Evolutionary conservation across 441 rosid species (phyloP), one percentile per base, ranked within the genome.

Genomic region (Arabidopsis lyrata): DNA sequence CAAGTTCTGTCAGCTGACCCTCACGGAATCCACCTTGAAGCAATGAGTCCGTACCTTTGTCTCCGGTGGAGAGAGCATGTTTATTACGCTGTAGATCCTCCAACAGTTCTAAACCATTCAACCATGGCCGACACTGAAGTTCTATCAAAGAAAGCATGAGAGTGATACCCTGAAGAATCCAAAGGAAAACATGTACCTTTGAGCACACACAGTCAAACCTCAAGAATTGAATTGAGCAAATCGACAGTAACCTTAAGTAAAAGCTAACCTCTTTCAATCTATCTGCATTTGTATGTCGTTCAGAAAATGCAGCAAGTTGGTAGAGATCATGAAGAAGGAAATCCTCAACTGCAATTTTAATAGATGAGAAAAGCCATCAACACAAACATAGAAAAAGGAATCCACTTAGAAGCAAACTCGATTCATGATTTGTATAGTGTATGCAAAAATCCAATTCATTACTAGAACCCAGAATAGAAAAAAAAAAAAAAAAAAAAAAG

Each of bases 1-100:
- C 94, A 65, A 93, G 70, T 83, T 93, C 97, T 15, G 90, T 90
- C 49, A 90, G 70, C 63, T 85, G 93, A 59, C 97, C 98, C 62
- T 71, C 80, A 39, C 84, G 67, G 39, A 93, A 48, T 57, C 97
- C 98, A 63, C 93, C 97, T 57, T 74, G 81, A 72, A 90, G 93
- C 63, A 90, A 81, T n/a, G 77, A 74, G 80, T 93, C 98, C 72
- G 83, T 41, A 81, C 83, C 87, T 48, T 76, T 76, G 65, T 86
- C 72, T 82, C 98, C 97, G 48, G 91, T 88, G 0, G 89, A 75
- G 14, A 90, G 63, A 42, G 69, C 74, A 44, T 58, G 88, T 50
- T 86, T 90, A 74, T 78, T 81, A 55, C 56, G 68, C 44, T 41
- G 78, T 62, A 82, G 80, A 78, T 88, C 88, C 82, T 85, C 85